phyloP scores from a whole-genome alignment of 257 asterid genomes.

The Rhazya stricta region DNA sequence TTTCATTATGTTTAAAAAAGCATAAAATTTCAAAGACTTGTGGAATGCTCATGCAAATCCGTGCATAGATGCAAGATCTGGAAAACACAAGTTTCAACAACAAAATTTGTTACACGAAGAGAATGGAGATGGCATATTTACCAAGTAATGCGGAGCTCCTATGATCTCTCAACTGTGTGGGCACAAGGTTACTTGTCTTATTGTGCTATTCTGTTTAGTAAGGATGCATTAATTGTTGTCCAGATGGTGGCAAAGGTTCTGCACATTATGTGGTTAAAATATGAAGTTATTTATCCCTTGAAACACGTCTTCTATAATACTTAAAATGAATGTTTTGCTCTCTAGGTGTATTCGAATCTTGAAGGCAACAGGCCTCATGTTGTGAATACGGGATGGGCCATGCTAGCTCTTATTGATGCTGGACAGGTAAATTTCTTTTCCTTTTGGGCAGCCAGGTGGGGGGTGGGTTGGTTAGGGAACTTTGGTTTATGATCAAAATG shows the following conservation, averaged over 20 bases:
- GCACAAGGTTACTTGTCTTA: not conserved
- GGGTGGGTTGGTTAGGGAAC: not conserved
- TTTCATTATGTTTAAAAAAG: not conserved
- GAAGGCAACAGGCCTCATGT: conserved; percentile 82
- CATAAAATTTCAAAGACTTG: not conserved
- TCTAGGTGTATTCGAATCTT: conserved; percentile 77
- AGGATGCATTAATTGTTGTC: not conserved
- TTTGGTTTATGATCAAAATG: not conserved
- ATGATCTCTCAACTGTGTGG: not conserved
- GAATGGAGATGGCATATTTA: not conserved
- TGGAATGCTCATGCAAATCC: not conserved
- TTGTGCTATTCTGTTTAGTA: not conserved
- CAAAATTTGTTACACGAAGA: not conserved
- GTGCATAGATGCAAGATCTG: not conserved
- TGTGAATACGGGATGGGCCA: conserved; percentile 90
- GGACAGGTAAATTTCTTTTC: conserved; percentile 57
- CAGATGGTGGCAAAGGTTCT: not conserved
- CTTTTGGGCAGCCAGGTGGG: not conserved
- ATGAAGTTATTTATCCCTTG: not conserved
- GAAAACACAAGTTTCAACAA: not conserved
- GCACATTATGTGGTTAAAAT: not conserved
- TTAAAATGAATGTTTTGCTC: conserved; percentile 19
- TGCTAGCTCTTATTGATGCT: conserved; percentile 80
- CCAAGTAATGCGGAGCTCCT: not conserved
- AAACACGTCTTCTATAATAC: conserved; percentile 6